These are phyloP conservation scores for Aspergillus piperis DNA, from an alignment of 2,329 filamentous ascomycete genomes.

Conservation along the genomic window DNA sequence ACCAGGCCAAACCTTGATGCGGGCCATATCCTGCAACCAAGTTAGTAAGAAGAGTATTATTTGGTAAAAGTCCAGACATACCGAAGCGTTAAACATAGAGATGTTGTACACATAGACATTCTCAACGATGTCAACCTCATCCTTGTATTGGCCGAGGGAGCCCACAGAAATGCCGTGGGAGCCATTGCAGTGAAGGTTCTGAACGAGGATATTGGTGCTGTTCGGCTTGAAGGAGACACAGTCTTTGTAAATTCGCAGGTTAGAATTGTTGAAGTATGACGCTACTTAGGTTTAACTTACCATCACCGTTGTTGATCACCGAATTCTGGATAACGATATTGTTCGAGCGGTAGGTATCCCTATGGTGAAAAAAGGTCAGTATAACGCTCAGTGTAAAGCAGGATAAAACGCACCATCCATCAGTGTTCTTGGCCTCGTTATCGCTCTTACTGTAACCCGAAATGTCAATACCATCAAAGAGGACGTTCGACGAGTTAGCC, in stretches of 20 bases:
- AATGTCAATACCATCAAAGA: constrained; percentile 65
- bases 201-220: constrained; percentile 67
- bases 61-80: constrained; percentile 33
- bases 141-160: constrained; percentile 67
- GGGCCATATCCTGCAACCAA: constrained; percentile 58
- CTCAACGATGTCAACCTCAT: constrained; percentile 66
- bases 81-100: constrained; percentile 58
- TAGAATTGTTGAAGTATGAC: background rate
- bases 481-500: constrained; percentile 64
- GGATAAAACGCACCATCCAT: constrained; percentile 49
- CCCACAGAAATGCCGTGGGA: constrained; percentile 74
- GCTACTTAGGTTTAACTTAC: constrained; percentile 24
- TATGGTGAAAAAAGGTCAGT: constrained; percentile 5
- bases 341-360: constrained; percentile 55
- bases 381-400: background rate
- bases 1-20: constrained; percentile 75
- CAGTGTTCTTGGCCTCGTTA: constrained; percentile 65
- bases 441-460: constrained; percentile 55
- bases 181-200: constrained; percentile 67
- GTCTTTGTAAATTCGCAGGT: constrained; percentile 44
- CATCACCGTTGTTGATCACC: constrained; percentile 64
- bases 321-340: constrained; percentile 69
- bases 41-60: constrained; percentile 25
- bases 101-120: constrained; percentile 67
- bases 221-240: constrained; percentile 77